Percentiles rank a stretch among this genome's conserved stretches.
Evolutionary conservation across 2,329 filamentous ascomycete genomes (phyloP).

Genomic region (Curvularia hawaiiensis): DNA sequence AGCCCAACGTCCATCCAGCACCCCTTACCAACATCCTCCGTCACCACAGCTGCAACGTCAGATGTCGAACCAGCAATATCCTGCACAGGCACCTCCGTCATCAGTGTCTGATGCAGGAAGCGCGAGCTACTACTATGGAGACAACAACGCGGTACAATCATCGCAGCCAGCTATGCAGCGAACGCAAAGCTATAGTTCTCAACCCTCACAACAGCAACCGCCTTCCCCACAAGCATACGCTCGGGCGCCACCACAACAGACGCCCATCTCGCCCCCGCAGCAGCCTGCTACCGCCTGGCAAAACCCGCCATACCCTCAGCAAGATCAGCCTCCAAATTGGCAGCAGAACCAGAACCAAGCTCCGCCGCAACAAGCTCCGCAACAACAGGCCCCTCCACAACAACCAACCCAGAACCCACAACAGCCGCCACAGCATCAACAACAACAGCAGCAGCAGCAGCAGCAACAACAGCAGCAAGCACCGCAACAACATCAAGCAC

Average conservation of each 20-base stretch:
- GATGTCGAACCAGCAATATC: constrained; percentile 42
- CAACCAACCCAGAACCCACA: constrained; percentile 21
- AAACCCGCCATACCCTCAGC: constrained; percentile 40
- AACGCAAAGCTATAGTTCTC: constrained; percentile 37
- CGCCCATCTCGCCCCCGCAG: constrained; percentile 39
- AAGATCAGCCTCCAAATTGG: constrained; percentile 35
- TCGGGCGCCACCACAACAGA: constrained; percentile 32
- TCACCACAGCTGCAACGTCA: constrained; percentile 47
- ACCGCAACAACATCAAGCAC: constrained; percentile 34
- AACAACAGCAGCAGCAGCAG: constrained; percentile 21
- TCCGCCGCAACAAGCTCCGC: constrained; percentile 24
- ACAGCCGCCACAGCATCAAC: constrained; percentile 27
- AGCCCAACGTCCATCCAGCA: constrained; percentile 32
- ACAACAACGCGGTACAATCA: constrained; percentile 27
- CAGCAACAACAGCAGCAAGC: background rate
- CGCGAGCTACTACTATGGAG: constrained; percentile 44
- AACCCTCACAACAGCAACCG: constrained; percentile 41
- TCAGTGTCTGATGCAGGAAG: constrained; percentile 41
- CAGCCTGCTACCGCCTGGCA: constrained; percentile 38
- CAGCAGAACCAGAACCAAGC: constrained; percentile 16
- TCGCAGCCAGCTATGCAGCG: constrained; percentile 37
- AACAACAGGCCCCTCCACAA: constrained; percentile 22
- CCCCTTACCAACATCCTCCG: constrained; percentile 37
- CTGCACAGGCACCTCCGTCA: constrained; percentile 41
- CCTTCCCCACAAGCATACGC: constrained; percentile 45